Conservation (phyloP, 2,329 filamentous ascomycete species). For the Colletotrichum zoysiae region DNA sequence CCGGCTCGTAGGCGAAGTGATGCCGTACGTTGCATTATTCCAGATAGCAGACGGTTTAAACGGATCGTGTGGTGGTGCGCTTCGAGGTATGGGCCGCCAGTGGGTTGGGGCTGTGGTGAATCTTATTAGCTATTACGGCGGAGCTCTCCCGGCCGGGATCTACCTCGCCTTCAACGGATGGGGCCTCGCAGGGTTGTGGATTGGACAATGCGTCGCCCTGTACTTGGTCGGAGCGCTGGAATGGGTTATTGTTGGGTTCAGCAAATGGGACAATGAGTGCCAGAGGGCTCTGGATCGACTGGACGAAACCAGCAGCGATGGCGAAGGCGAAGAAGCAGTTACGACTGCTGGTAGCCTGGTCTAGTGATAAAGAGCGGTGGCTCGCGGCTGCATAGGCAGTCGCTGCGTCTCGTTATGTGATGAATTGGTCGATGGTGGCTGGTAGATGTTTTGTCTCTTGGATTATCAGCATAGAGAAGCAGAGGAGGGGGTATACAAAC, state of each 20-base stretch:
- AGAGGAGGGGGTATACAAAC: background rate
- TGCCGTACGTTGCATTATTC: constrained; percentile 90
- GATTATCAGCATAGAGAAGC: background rate
- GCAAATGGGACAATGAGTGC: constrained; percentile 82
- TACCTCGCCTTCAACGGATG: constrained; percentile 89
- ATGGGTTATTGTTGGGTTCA: constrained; percentile 83
- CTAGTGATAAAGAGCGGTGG: background rate
- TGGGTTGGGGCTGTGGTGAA: constrained; percentile 88
- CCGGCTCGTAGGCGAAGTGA: constrained; percentile 78
- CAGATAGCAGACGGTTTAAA: constrained; percentile 92
- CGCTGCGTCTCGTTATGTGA: background rate
- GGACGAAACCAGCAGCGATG: constrained; percentile 58
- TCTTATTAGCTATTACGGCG: constrained; percentile 85
- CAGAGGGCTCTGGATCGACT: constrained; percentile 78
- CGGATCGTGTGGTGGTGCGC: constrained; percentile 83
- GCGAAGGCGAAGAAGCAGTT: constrained; percentile 1
- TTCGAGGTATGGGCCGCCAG: constrained; percentile 88
- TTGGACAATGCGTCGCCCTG: constrained; percentile 84
- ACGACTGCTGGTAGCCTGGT: background rate
- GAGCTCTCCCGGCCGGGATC: constrained; percentile 83
- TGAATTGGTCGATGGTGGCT: background rate
- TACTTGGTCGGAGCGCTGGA: constrained; percentile 84
- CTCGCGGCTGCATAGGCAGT: background rate
- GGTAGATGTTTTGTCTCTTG: background rate
- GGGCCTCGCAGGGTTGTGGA: constrained; percentile 84